phyloP scores from a whole-genome alignment of 495 filamentous ascomycete species.

The Talaromyces adpressus region DNA sequence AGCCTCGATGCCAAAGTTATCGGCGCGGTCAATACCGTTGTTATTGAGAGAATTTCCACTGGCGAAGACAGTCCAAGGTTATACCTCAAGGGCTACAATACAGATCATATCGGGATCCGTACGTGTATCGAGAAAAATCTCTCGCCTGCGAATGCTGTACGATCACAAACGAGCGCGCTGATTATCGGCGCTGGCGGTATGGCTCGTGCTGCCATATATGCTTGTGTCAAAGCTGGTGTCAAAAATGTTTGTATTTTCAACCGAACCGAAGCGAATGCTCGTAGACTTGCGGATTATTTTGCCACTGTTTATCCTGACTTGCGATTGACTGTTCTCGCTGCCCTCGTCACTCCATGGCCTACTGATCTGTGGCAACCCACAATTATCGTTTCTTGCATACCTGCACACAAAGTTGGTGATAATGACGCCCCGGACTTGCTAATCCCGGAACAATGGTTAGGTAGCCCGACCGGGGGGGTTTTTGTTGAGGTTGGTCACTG shows the following conservation, averaged over 20 bases:
- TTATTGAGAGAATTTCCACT: conserved; percentile 32
- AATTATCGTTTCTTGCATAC: conserved; percentile 62
- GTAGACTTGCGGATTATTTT: conserved; percentile 39
- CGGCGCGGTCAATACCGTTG: conserved; percentile 62
- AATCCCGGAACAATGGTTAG: conserved; percentile 60
- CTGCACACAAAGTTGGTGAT: conserved; percentile 47
- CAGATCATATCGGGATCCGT: conserved; percentile 59
- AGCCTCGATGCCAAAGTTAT: conserved; percentile 53
- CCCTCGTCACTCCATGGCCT: conserved; percentile 41
- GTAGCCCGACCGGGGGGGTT: conserved; percentile 66
- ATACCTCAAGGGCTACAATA: conserved; percentile 56
- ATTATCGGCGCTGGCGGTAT: conserved; percentile 58
- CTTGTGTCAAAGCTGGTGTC: conserved; percentile 48
- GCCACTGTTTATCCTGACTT: conserved; percentile 18
- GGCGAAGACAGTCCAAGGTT: conserved; percentile 21
- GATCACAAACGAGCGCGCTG: conserved; percentile 42
- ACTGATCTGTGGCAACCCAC: conserved; percentile 52
- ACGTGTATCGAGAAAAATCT: conserved; percentile 55
- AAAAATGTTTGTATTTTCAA: conserved; percentile 57
- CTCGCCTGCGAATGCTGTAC: conserved; percentile 29
- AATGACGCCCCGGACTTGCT: conserved; percentile 51
- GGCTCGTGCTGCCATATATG: conserved; percentile 56
- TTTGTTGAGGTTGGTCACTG: conserved; percentile 50
- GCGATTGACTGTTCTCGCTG: conserved; percentile 40
- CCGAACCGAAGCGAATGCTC: conserved; percentile 45